Base-by-base conservation (phyloP, 192 early-diverging fungal genomes). In the Gorgonomyces haynaldii region DNA sequence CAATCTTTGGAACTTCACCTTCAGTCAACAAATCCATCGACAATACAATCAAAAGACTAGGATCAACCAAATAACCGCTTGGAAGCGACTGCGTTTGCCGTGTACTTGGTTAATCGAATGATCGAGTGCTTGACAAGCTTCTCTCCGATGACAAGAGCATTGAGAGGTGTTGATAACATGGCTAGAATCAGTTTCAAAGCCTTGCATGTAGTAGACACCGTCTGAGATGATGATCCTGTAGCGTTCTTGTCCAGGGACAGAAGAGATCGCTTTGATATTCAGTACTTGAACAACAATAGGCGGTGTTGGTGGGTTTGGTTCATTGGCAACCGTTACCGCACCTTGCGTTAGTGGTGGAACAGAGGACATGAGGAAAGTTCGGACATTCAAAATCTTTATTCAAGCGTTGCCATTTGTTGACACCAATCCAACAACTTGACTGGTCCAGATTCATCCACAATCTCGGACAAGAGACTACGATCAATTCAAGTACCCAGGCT, bases 171-270 rank as follows among this genome's bases (percentile, higher is more conserved):
- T 12, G 66, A 64, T 27, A 86, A 61, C 78, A 86, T 82, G 6
- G 76, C 79, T n/a, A n/a, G n/a, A n/a, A n/a, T n/a, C n/a, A n/a
- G n/a, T n/a, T n/a, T n/a, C n/a, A n/a, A n/a, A n/a, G n/a, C n/a
- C n/a, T 59, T 83, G 81, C 57, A 81, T 71, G 25, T 69, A 74
- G 48, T 76, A 30, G 10, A 19, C 39, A 24, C 84, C 81, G 58
- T 86, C 84, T 5, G 78, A 81, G 16, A 86, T 53, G 1, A 86
- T 22, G 13, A 20, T 49, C 42, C 51, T 25, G 34, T 52, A 62
- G n/a, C 50, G 12, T 13, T 50, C 31, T 23, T 8, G 24, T 13
- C 10, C 10, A n/a, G 24, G 21, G 10, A 45, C 3, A 25, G 50
- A 13, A 15, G 22, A n/a, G 37, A 69, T 42, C 53, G 64, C 58